Evolutionary conservation across 2,329 filamentous ascomycete genomes (phyloP), one percentile per base, ranked within the genome.

Genomic region (Fusarium subglutinans): DNA sequence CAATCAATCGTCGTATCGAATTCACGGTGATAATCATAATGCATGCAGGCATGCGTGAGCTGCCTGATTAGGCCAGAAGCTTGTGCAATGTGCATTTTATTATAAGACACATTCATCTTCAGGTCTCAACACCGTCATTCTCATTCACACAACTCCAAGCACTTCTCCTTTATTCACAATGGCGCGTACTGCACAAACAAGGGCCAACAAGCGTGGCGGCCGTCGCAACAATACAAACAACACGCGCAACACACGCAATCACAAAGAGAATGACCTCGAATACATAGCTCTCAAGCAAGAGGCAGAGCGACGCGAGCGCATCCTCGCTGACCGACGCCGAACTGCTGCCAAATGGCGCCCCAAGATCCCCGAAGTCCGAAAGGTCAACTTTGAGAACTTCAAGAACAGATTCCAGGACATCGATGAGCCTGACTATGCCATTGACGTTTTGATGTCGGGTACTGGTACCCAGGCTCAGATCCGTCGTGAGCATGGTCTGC

Each of bases 341-440:
- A 77, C 71, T 17, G 81, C 79, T 18, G 77, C 82, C 57, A 84
- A 84, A 67, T 84, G 82, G 82, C 81, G 81, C 2, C 75, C 81
- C 63, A 84, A 84, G 81, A 81, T 86, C 26, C 82, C 82, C 3
- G 79, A 81, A 33, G 81, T 83, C n/a, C 80, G 82, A 55, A 83
- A 80, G 67, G 80, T 83, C 61, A 82, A 83, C 75, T 85, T 84
- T 62, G 83, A 84, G 70, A 80, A 82, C 72, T 86, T 84, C 78
- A 86, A 85, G 75, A 86, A 86, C 69, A 79, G 82, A 59, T 84
- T 82, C 69, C 76, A 82, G 18, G 77, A 77, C 17, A 51, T 81
- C 18, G 77, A 82, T 3, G 77, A 83, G 66, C 80, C 77, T 30
- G 79, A 82, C n/a, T 82, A 84, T 63, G 82, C 82, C 40, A 78